Evolutionary conservation across 306 rosid species (phyloP).

Genomic region (Dalbergia cochinchinensis): DNA sequence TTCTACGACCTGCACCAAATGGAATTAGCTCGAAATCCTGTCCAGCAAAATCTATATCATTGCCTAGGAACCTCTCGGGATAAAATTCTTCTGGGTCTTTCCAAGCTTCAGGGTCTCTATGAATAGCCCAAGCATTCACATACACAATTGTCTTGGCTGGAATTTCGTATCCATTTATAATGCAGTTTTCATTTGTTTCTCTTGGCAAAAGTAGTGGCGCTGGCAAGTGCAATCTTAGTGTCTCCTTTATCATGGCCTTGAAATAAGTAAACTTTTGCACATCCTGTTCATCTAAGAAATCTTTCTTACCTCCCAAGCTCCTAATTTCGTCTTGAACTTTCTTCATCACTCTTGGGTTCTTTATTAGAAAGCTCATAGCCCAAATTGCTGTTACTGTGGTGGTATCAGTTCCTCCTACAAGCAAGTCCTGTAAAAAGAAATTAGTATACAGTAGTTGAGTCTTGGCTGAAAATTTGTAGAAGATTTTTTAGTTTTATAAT

Average conservation of each 20-base stretch:
- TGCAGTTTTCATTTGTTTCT: constrained; percentile 15
- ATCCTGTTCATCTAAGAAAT: constrained; percentile 34
- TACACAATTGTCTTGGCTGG: constrained; percentile 19
- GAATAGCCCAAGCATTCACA: constrained; percentile 47
- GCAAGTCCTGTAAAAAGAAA: constrained; percentile 15
- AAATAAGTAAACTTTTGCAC: constrained; percentile 29
- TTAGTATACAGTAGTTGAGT: too few relatives aligned
- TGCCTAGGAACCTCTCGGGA: constrained; percentile 37
- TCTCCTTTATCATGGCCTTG: constrained; percentile 39
- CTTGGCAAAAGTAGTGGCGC: constrained; percentile 5
- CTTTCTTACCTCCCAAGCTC: neutral
- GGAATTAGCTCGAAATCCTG: constrained; percentile 41
- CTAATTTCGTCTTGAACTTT: constrained; percentile 32
- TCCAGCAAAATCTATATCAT: constrained; percentile 19
- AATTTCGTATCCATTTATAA: constrained; percentile 23
- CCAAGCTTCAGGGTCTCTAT: constrained; percentile 42
- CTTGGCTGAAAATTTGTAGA: too few relatives aligned
- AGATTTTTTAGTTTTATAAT: neutral
- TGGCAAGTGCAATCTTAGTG: constrained; percentile 37
- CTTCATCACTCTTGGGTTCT: constrained; percentile 43
- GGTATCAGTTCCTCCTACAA: constrained; percentile 29
- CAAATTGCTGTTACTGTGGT: constrained; percentile 31
- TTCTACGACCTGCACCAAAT: constrained; percentile 47
- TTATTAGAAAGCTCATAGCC: constrained; percentile 38
- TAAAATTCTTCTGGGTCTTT: constrained; percentile 39